Conservation (phyloP, 768 basidiomycete species). For the Podaxis sp. region DNA sequence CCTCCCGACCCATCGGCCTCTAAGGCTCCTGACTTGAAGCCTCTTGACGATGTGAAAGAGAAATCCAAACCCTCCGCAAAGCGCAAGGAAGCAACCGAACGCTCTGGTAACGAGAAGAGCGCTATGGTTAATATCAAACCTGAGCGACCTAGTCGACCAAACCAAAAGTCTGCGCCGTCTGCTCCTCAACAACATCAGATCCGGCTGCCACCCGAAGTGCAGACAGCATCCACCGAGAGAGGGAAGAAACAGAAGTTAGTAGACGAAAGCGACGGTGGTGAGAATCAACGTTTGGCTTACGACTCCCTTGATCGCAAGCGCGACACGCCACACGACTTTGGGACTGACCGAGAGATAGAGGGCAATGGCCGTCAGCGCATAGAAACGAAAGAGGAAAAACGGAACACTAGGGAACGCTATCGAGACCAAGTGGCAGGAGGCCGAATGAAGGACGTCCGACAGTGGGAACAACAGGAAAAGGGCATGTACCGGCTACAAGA, state of each 20-base stretch:
- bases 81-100: not conserved
- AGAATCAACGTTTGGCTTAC: not conserved
- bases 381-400: constrained; percentile 4
- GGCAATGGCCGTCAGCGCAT: not conserved
- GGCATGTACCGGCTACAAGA: constrained; percentile 5
- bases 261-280: not conserved
- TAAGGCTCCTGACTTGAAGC: not conserved
- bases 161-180: not conserved
- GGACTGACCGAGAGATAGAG: not conserved
- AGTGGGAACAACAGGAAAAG: constrained; percentile 6
- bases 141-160: constrained; percentile 5
- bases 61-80: not conserved
- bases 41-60: constrained; percentile 1
- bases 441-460: not conserved
- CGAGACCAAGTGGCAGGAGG: not conserved
- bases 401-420: not conserved
- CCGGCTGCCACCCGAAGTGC: not conserved
- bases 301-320: not conserved
- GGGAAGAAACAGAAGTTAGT: not conserved
- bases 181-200: not conserved
- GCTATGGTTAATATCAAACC: not conserved
- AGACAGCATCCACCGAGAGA: constrained; percentile 1
- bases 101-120: constrained; percentile 1
- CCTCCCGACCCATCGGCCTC: not conserved
- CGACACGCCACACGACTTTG: not conserved